A percentile compares a stretch with the other conserved stretches of the same genome.
phyloP scores from a whole-genome alignment of 208 protist genomes.

The Trypanosomatidae sp. region DNA sequence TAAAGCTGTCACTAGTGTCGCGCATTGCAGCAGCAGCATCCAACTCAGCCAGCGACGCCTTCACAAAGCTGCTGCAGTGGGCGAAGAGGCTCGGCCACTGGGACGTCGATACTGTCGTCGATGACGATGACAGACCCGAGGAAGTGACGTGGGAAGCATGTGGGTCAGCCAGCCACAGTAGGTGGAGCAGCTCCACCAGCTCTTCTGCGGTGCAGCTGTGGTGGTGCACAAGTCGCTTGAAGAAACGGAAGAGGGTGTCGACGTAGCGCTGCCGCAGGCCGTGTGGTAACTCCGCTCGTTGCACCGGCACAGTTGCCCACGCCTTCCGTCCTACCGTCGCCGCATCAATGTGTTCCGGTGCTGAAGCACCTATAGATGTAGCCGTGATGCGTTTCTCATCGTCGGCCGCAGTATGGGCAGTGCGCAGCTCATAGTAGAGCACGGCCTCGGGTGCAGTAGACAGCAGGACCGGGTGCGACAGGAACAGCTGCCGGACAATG shows the following conservation, averaged over 20 bases:
- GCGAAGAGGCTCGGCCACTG: constrained; percentile 15
- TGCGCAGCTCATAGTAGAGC: constrained; percentile 4
- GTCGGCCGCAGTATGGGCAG: background rate
- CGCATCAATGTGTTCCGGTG: background rate
- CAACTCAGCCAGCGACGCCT: background rate
- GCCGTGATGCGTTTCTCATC: background rate
- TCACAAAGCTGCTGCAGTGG: background rate
- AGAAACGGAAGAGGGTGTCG: constrained; percentile 14
- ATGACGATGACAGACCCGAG: background rate
- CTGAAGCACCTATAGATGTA: background rate
- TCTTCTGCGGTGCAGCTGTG: constrained; percentile 9
- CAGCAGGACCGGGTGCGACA: constrained; percentile 9
- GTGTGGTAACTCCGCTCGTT: constrained; percentile 9
- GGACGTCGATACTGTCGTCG: background rate
- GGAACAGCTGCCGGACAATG: constrained; percentile 11
- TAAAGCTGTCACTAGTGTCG: background rate
- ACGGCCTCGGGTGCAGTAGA: constrained; percentile 10
- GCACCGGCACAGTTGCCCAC: constrained; percentile 9
- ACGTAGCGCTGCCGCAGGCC: constrained; percentile 25
- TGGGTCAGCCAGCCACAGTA: constrained; percentile 28
- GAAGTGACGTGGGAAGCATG: constrained; percentile 3
- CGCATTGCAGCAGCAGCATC: background rate
- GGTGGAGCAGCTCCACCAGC: constrained; percentile 23
- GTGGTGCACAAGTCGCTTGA: constrained; percentile 11
- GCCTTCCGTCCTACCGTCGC: background rate